These are phyloP conservation scores for Camillea tinctor DNA, from an alignment of 2,329 filamentous ascomycete species.

Conservation along the genomic window DNA sequence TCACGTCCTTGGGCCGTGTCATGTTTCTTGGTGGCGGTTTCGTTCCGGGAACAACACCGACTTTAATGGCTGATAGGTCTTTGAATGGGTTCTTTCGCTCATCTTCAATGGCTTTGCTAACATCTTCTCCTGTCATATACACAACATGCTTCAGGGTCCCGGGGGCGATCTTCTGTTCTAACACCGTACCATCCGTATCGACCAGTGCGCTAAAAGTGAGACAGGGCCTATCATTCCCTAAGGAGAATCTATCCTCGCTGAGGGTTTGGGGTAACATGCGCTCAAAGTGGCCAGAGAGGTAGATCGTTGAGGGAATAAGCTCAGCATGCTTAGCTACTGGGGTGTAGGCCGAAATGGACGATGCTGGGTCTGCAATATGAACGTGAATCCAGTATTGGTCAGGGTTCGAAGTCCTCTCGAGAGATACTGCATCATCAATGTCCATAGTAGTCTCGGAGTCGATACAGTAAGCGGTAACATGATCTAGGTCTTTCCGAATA, in stretches of 20 bases:
- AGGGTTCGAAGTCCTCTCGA: constrained; percentile 56
- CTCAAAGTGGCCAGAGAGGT: constrained; percentile 56
- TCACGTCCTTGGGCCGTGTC: constrained; percentile 42
- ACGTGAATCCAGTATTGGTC: constrained; percentile 72
- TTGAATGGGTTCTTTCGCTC: constrained; percentile 25
- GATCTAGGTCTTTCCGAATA: constrained; percentile 58
- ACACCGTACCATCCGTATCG: constrained; percentile 49
- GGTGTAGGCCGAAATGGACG: constrained; percentile 61
- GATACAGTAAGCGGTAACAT: constrained; percentile 68
- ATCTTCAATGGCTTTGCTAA: constrained; percentile 44
- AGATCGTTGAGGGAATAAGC: constrained; percentile 58
- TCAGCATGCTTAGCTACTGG: constrained; percentile 60
- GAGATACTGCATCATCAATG: constrained; percentile 76
- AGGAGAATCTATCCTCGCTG: constrained; percentile 52
- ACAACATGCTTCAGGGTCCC: constrained; percentile 54
- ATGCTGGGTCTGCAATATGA: constrained; percentile 77
- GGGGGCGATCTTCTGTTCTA: constrained; percentile 55
- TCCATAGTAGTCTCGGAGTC: constrained; percentile 65
- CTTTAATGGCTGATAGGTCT: constrained; percentile 25
- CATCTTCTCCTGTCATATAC: constrained; percentile 54
- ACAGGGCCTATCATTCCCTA: constrained; percentile 49
- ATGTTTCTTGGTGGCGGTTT: constrained; percentile 41
- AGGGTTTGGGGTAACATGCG: constrained; percentile 57
- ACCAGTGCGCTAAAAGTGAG: constrained; percentile 64
- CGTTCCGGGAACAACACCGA: constrained; percentile 32